phyloP scores from a whole-genome alignment of 495 filamentous ascomycete genomes.

The Tuber microsphaerosporum region DNA sequence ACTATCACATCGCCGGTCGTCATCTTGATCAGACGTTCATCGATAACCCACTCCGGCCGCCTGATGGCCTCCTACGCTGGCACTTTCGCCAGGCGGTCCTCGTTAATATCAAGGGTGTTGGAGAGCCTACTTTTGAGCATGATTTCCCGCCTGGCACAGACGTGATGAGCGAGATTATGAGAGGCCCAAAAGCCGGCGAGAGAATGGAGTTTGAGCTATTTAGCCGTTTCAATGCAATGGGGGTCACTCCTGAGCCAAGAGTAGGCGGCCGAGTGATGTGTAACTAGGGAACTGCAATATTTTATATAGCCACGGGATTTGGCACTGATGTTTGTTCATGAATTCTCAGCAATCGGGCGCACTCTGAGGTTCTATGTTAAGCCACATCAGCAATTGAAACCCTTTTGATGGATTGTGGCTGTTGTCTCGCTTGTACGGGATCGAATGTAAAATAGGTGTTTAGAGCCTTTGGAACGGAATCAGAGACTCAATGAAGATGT shows the following conservation, averaged over 20 bases:
- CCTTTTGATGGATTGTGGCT: no score
- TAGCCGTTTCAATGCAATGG: neutral
- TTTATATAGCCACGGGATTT: no score
- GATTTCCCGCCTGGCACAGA: constrained; percentile 45
- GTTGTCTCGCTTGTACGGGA: no score
- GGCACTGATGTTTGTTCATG: no score
- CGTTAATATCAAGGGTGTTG: constrained; percentile 18
- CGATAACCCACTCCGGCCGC: constrained; percentile 41
- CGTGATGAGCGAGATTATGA: constrained; percentile 42
- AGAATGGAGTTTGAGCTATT: constrained; percentile 42
- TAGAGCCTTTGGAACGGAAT: no score
- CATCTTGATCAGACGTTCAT: constrained; percentile 43
- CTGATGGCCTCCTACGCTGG: constrained; percentile 33
- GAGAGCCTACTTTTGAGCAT: constrained; percentile 20
- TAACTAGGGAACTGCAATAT: neutral
- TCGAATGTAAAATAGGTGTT: no score
- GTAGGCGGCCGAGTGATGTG: neutral
- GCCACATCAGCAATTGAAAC: no score
- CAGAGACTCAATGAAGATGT: no score
- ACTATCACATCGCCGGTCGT: constrained; percentile 40
- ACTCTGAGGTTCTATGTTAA: no score
- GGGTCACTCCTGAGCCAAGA: neutral
- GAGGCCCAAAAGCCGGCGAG: constrained; percentile 39
- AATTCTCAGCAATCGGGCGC: no score
- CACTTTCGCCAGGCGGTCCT: constrained; percentile 25